Conservation (phyloP, 768 basidiomycete genomes). For the Rhizopogon vulgaris region DNA sequence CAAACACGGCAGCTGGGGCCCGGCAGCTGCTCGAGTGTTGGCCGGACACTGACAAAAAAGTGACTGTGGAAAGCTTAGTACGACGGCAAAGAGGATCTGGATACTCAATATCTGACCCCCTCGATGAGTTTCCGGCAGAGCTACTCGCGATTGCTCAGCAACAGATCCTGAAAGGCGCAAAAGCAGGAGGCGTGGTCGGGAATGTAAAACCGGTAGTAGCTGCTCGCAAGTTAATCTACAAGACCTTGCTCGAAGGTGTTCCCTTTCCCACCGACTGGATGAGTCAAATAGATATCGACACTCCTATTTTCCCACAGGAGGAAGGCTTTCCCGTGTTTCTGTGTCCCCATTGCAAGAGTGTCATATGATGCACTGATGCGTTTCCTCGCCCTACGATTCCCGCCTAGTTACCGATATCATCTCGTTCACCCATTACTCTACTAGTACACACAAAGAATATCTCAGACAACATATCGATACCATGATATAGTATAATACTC, state of each 20-base stretch:
- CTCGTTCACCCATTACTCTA: neutral
- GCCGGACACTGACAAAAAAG: slow-evolving; percentile 24
- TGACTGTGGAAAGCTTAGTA: neutral
- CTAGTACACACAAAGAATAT: neutral
- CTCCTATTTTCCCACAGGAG: slow-evolving; percentile 14
- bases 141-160: slow-evolving; percentile 43
- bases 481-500: neutral
- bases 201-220: slow-evolving; percentile 41
- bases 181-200: slow-evolving; percentile 41
- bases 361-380: slow-evolving; percentile 27
- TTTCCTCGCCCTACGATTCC: neutral
- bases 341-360: slow-evolving; percentile 40
- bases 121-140: slow-evolving; percentile 26
- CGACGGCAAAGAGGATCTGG: slow-evolving; percentile 1
- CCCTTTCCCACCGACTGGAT: slow-evolving; percentile 39
- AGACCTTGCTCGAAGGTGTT: slow-evolving; percentile 20
- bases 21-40: slow-evolving; percentile 32
- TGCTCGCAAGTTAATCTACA: slow-evolving; percentile 44
- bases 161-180: slow-evolving; percentile 44
- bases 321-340: slow-evolving; percentile 23
- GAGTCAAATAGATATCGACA: slow-evolving; percentile 16
- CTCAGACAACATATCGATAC: neutral
- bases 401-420: neutral
- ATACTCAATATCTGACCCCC: neutral
- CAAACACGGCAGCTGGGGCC: slow-evolving; percentile 3